Evolutionary conservation across 345 rosid genomes (phyloP).

Genomic region (Combretum micranthum): DNA sequence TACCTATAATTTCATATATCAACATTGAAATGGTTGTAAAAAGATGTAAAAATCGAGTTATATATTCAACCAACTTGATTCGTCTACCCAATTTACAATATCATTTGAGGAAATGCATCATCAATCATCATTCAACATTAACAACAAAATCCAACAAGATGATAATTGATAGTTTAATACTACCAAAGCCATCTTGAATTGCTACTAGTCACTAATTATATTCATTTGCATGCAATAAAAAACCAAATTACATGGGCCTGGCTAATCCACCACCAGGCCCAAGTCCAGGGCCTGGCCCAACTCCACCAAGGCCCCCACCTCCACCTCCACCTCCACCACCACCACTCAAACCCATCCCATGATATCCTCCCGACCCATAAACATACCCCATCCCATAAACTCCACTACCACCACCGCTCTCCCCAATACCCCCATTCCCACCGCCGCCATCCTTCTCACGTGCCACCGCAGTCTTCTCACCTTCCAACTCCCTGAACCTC

Average conservation of each 20-base stretch:
- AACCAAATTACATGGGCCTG: constrained; percentile 7
- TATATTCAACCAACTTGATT: too few species aligned
- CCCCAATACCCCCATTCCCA: not conserved
- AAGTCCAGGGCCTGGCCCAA: constrained; percentile 8
- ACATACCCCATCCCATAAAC: constrained; percentile 12
- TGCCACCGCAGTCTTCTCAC: constrained; percentile 37
- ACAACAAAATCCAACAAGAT: too few species aligned
- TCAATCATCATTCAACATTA: too few species aligned
- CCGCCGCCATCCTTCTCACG: constrained; percentile 31
- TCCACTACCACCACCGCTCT: constrained; percentile 6
- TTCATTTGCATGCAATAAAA: not conserved
- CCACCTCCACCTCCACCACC: constrained; percentile 9
- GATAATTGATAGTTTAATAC: too few species aligned
- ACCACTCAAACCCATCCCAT: constrained; percentile 13
- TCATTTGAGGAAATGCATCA: too few species aligned
- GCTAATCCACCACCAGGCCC: constrained; percentile 9
- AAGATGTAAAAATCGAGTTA: too few species aligned
- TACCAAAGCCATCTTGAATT: too few species aligned
- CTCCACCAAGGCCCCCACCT: constrained; percentile 8
- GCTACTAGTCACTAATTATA: too few species aligned
- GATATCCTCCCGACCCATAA: constrained; percentile 19
- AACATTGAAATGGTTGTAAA: too few species aligned
- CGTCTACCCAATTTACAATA: too few species aligned
- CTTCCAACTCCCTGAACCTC: constrained; percentile 68
- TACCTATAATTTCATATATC: too few species aligned